Evolutionary conservation across 2,329 filamentous ascomycete species (phyloP), one percentile per base, ranked within the genome.

Genomic region (Xylariaceae sp.): DNA sequence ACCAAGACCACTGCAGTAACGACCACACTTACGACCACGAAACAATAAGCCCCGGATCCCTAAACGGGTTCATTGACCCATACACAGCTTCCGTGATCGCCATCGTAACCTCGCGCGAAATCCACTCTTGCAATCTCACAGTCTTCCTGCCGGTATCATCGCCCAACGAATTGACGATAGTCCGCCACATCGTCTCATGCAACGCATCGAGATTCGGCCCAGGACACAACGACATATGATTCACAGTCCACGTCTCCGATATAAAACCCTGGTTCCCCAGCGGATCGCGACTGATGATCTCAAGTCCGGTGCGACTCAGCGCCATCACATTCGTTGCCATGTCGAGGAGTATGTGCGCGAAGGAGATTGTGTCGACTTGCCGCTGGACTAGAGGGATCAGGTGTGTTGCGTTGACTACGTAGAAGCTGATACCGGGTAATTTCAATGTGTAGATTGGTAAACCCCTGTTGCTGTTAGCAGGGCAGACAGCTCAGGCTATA

Each of bases 41-140:
- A 17, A 63, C 30, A 48, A 65, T 58, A 50, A 66, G 58, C 4
- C 8, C 45, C 10, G 62, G 57, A 44, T 69, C 61, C 1, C 61
- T 56, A 34, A 65, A 67, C 0, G 66, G 67, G 42, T 69, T 68
- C 5, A 57, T 55, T 0, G 62, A 63, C 3, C 66, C 67, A 51
- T 69, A 69, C 3, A 67, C 61, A 4, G 49, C 57, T 3, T 68
- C 60, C 0, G 65, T 65, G 0, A 63, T 56, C 0, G 65, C 67
- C 45, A 66, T 6, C 2, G 66, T 45, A 23, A 67, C 23, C 53
- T 68, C 61, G 6, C 66, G 55, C 13, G 55, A 57, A 1, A 62
- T 51, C 67, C 66, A 68, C 15, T 62, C 30, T 5, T 48, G 6
- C 5, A 18, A n/a, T n/a, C 11, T 18, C 8, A 42, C 11, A 10